Conservation (phyloP, 2,329 filamentous ascomycete species). For the Cladophialophora carrionii region DNA sequence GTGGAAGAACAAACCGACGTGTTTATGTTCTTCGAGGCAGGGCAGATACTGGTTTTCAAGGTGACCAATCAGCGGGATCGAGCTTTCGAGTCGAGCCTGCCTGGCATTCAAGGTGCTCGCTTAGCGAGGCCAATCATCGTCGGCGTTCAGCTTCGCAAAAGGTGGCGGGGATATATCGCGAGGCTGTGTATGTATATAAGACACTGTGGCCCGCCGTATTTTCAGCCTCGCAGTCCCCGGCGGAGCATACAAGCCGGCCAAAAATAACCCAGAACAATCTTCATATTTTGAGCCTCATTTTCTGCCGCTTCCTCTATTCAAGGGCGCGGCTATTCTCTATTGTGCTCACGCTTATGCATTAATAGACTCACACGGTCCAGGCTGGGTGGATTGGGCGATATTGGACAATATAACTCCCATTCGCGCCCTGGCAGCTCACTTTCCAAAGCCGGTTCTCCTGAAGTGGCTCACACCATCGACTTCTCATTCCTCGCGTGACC, state of each 20-base stretch:
- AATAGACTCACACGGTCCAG: not conserved
- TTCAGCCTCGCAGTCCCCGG: not conserved
- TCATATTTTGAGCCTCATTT: slow-evolving; percentile 11
- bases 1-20: not conserved
- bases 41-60: not conserved
- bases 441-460: not conserved
- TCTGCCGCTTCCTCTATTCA: not conserved
- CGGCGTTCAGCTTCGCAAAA: not conserved
- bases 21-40: not conserved
- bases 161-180: not conserved
- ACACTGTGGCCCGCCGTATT: not conserved
- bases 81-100: not conserved
- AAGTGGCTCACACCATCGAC: not conserved
- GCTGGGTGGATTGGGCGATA: not conserved
- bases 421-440: not conserved
- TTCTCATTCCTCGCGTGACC: not conserved
- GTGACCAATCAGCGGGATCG: slow-evolving; percentile 2
- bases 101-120: slow-evolving; percentile 11
- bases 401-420: not conserved
- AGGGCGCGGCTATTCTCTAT: not conserved
- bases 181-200: not conserved
- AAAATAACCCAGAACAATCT: not conserved
- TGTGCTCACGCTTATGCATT: not conserved
- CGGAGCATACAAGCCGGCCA: not conserved
- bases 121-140: not conserved